Evolutionary conservation across 164 flowering plant species (phyloP), one percentile per base, ranked within the genome.

Genomic region (Berberis vulgaris): DNA sequence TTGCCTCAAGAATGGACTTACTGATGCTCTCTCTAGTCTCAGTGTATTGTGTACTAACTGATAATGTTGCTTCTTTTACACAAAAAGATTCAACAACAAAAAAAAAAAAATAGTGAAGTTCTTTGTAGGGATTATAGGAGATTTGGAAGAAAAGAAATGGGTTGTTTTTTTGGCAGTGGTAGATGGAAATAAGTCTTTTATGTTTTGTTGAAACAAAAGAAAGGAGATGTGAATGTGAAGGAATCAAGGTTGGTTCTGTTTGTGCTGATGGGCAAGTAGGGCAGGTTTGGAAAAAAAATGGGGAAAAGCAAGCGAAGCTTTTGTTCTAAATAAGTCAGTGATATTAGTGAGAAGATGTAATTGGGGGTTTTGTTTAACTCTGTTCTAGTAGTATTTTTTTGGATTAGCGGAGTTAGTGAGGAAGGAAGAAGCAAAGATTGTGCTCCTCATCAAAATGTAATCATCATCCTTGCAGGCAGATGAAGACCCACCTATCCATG

Each of bases 1-100:
- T 78, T 89, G 1, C 96, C 96, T 8, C 86, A 80, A 60, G 96
- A 89, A 45, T 89, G 96, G 96, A 85, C 91, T 7, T 89, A 89
- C 55, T 89, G 75, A 81, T 66, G 10, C 54, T 10, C 54, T 10
- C 54, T 8, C 13, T 52, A 4, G 1, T 7, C n/a, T 10, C 3
- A 1, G 8, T 52, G 54, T 26, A 26, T 26, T 26, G 26, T 26
- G 26, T 26, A 41, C 56, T 63, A 11, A 50, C 39, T 63, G 6
- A 41, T 52, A 26, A 41, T 10, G 46, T 52, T 53, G 41, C 42
- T 63, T 63, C 49, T 56, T 53, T 63, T 57, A 43, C 47, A 55
- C 41, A 47, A 9, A 43, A 64, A 45, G 40, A 26, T 26, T 26
- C 26, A 26, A 26, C 26, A 26, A 26, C 0, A 26, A 44, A 40